A percentile compares a stretch with the other conserved stretches of the same genome.
Evolutionary conservation across 768 basidiomycete species (phyloP).

Genomic region (Tremella mesenterica): DNA sequence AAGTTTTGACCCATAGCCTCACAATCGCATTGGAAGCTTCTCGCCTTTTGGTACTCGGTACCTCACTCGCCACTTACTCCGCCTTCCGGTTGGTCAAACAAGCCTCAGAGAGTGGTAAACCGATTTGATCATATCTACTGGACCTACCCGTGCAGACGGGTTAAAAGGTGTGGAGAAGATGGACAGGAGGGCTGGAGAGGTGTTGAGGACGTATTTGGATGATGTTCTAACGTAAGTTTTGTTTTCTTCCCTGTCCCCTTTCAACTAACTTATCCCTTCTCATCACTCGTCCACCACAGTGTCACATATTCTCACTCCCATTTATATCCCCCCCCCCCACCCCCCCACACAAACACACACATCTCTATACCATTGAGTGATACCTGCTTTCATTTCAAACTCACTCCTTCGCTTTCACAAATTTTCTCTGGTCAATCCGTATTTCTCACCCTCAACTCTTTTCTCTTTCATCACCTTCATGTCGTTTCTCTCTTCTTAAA

Average conservation of each 20-base stretch:
- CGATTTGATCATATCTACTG: slow-evolving; percentile 71
- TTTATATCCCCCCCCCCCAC: no score
- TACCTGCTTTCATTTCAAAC: no score
- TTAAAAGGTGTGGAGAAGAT: slow-evolving; percentile 62
- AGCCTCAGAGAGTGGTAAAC: slow-evolving; percentile 65
- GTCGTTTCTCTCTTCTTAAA: no score
- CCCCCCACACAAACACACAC: no score
- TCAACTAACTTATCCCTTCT: no score
- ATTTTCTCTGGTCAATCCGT: background rate
- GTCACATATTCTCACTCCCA: no score
- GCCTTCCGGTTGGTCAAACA: slow-evolving; percentile 77
- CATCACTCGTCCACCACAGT: no score
- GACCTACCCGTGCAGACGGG: slow-evolving; percentile 75
- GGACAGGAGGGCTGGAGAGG: slow-evolving; percentile 63
- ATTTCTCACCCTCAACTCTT: background rate
- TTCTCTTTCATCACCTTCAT: no score
- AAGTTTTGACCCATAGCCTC: background rate
- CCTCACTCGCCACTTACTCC: slow-evolving; percentile 86
- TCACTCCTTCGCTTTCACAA: no score
- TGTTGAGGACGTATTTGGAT: slow-evolving; percentile 56
- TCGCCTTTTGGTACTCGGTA: slow-evolving; percentile 71
- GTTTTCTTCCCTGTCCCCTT: background rate
- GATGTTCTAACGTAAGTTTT: slow-evolving; percentile 31
- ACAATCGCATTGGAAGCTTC: slow-evolving; percentile 46
- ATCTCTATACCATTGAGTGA: no score